Conservation (phyloP, 108 stramenopile genomes). For the Licmophora abbreviata region DNA sequence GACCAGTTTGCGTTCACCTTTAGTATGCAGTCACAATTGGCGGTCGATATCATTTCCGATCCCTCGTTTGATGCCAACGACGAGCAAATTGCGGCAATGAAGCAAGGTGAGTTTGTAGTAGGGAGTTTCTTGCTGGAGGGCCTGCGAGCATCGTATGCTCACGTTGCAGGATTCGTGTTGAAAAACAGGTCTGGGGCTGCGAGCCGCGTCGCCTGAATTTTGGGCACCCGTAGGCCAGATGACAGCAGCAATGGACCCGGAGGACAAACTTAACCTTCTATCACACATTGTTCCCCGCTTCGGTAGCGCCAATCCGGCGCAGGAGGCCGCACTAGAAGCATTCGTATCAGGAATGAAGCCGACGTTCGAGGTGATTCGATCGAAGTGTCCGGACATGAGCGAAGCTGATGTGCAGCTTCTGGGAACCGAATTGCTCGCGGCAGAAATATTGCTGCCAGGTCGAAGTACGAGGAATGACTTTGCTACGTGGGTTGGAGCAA, state of each 20-base stretch:
- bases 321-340: conserved; percentile 55
- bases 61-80: conserved; percentile 72
- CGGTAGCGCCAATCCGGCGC: conserved; percentile 53
- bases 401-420: conserved; percentile 68
- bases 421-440: conserved; percentile 69
- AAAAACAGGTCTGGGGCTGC: conserved; percentile 62
- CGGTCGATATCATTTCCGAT: conserved; percentile 68
- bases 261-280: conserved; percentile 83
- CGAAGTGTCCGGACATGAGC: conserved; percentile 55
- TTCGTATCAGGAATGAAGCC: conserved; percentile 71
- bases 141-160: background rate
- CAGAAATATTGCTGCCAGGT: conserved; percentile 62
- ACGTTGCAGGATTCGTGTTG: background rate
- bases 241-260: conserved; percentile 72
- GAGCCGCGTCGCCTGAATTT: conserved; percentile 66
- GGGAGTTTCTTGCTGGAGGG: background rate
- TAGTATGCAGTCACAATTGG: conserved; percentile 84
- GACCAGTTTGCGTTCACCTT: conserved; percentile 85
- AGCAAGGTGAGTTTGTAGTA: conserved; percentile 54
- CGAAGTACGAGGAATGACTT: conserved; percentile 63
- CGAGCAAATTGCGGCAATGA: conserved; percentile 67
- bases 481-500: conserved; percentile 65
- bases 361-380: conserved; percentile 50
- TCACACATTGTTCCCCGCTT: conserved; percentile 80
- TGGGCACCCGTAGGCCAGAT: conserved; percentile 82